These are phyloP conservation scores for Cladophialophora yegresii DNA, from an alignment of 2,329 filamentous ascomycete genomes.

Conservation along the genomic window DNA sequence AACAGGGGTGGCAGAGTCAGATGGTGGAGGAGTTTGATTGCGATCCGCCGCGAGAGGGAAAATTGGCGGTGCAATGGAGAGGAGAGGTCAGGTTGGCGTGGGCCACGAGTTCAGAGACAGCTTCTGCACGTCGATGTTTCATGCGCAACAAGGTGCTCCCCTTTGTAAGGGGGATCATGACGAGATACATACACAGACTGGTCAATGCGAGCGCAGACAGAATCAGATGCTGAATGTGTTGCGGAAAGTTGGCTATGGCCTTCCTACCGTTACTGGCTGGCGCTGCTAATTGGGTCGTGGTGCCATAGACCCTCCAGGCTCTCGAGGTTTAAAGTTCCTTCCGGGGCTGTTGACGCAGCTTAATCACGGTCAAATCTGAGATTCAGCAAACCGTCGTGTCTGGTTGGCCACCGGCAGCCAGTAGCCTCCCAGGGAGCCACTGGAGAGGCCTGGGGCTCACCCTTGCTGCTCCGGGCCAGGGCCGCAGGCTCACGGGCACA, in stretches of 20 bases:
- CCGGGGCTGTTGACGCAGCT: constrained; percentile 18
- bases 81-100: not conserved
- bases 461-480: constrained; percentile 10
- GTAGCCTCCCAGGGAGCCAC: constrained; percentile 7
- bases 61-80: constrained; percentile 4
- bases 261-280: not conserved
- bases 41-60: constrained; percentile 19
- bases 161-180: not conserved
- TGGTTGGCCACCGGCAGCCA: constrained; percentile 12
- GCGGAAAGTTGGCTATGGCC: not conserved
- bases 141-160: not conserved
- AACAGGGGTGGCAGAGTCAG: constrained; percentile 22
- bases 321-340: constrained; percentile 8
- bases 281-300: constrained; percentile 7
- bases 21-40: constrained; percentile 30
- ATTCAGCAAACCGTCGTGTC: not conserved
- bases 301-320: constrained; percentile 12
- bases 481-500: not conserved
- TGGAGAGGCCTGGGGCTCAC: not conserved
- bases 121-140: not conserved
- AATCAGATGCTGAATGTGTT: not conserved
- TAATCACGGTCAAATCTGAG: constrained; percentile 20
- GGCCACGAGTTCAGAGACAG: not conserved
- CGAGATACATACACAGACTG: not conserved
- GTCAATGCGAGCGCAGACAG: not conserved